Conservation (phyloP, 768 basidiomycete genomes). For the Termitomyces sp. region DNA sequence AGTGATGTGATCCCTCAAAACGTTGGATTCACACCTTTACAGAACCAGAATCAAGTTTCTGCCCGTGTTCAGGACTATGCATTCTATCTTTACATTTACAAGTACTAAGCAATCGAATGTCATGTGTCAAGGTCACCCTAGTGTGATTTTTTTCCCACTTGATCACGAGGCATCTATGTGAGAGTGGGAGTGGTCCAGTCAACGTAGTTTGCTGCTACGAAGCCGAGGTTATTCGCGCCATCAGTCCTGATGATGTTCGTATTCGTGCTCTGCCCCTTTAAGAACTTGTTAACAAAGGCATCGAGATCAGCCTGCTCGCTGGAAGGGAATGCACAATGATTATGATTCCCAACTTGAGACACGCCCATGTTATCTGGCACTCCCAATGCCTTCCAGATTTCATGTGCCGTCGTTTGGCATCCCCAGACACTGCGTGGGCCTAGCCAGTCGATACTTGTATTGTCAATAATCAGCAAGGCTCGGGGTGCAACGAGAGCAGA, state of each 20-base stretch:
- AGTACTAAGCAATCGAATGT: no score
- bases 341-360: conserved; percentile 50
- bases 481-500: conserved; percentile 56
- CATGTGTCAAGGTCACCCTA: no score
- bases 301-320: conserved; percentile 40
- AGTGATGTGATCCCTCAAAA: no score
- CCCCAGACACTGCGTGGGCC: conserved; percentile 49
- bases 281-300: conserved; percentile 56
- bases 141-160: no score
- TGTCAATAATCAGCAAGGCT: conserved; percentile 49
- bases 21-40: no score
- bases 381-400: conserved; percentile 49
- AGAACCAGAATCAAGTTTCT: no score
- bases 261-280: conserved; percentile 44
- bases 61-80: no score
- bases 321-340: conserved; percentile 54
- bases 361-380: conserved; percentile 46
- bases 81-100: no score
- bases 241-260: conserved; percentile 46
- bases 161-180: not conserved
- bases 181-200: conserved; percentile 49
- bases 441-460: conserved; percentile 55
- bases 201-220: conserved; percentile 40
- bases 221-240: conserved; percentile 35
- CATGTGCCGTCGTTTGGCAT: conserved; percentile 47